phyloP scores from a whole-genome alignment of 2,329 filamentous ascomycete genomes.

The Cadophora malorum region DNA sequence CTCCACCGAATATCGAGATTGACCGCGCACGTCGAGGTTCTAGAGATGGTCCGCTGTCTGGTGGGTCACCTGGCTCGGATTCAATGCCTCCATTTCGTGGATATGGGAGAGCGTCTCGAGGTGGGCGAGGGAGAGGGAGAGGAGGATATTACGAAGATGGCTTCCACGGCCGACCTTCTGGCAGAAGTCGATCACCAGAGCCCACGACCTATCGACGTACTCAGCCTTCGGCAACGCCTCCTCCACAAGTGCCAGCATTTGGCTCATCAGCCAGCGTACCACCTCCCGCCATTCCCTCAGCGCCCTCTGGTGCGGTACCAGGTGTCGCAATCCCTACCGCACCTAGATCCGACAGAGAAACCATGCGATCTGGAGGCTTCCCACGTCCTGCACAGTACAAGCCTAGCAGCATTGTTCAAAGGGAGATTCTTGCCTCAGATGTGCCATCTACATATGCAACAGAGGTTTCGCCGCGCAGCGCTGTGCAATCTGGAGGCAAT shows the following conservation, averaged over 20 bases:
- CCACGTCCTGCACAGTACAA: neutral
- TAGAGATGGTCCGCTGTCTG: conserved; percentile 75
- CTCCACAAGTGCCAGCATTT: conserved; percentile 61
- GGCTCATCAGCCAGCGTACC: conserved; percentile 45
- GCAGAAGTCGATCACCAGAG: conserved; percentile 45
- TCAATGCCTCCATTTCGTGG: conserved; percentile 51
- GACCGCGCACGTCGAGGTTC: conserved; percentile 72
- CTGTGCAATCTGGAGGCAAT: neutral
- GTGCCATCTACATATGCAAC: neutral
- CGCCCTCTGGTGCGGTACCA: conserved; percentile 32
- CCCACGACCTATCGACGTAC: conserved; percentile 42
- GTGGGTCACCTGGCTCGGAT: conserved; percentile 74
- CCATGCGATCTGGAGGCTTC: neutral
- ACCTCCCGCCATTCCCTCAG: conserved; percentile 16
- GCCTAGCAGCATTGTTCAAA: neutral
- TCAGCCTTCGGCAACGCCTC: conserved; percentile 57
- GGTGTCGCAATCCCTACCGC: conserved; percentile 42
- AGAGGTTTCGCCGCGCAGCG: neutral
- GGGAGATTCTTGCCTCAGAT: neutral
- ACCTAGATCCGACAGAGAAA: conserved; percentile 31
- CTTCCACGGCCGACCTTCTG: conserved; percentile 30
- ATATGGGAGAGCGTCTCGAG: conserved; percentile 57
- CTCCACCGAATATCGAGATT: conserved; percentile 68
- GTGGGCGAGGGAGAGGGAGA: conserved; percentile 56
- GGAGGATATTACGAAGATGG: conserved; percentile 65